Evolutionary conservation across 140 eudicot genomes (phyloP).

Genomic region (Oenanthe javanica): DNA sequence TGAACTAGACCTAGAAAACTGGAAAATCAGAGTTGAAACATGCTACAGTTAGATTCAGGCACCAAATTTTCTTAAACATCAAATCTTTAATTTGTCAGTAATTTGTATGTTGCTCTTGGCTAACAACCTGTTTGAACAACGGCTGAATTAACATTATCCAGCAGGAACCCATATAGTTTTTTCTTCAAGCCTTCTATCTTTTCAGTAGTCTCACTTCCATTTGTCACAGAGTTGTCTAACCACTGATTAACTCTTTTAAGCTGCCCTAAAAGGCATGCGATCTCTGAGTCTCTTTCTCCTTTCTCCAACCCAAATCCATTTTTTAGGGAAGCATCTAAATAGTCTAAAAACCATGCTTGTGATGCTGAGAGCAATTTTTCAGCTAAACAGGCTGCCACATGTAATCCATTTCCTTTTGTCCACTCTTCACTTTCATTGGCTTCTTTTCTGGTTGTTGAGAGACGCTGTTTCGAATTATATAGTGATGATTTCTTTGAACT

Average conservation of each 20-base stretch:
- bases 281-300: conserved; percentile 29
- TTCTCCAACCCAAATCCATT: conserved; percentile 36
- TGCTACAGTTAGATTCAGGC: conserved; percentile 3
- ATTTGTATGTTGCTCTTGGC: conserved; percentile 12
- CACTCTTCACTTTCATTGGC: conserved; percentile 26
- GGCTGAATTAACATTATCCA: conserved; percentile 50
- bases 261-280: conserved; percentile 46
- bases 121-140: conserved; percentile 36
- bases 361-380: conserved; percentile 42
- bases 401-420: conserved; percentile 41
- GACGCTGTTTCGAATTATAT: conserved; percentile 16
- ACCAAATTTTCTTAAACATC: background rate
- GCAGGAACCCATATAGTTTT: conserved; percentile 46
- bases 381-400: conserved; percentile 42
- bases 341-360: conserved; percentile 60
- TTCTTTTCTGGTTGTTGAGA: conserved; percentile 18
- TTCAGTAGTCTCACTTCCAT: conserved; percentile 32
- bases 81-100: conserved; percentile 34
- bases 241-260: conserved; percentile 62
- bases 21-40: background rate
- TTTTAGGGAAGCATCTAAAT: conserved; percentile 46
- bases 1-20: conserved; percentile 21
- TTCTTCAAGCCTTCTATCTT: conserved; percentile 50
- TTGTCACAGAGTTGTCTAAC: conserved; percentile 40
- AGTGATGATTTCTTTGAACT: conserved; percentile 7